Evolutionary conservation across 202 grass and related monocot genomes (phyloP), one percentile per base, ranked within the genome.

Genomic region (Zoysia matrella): DNA sequence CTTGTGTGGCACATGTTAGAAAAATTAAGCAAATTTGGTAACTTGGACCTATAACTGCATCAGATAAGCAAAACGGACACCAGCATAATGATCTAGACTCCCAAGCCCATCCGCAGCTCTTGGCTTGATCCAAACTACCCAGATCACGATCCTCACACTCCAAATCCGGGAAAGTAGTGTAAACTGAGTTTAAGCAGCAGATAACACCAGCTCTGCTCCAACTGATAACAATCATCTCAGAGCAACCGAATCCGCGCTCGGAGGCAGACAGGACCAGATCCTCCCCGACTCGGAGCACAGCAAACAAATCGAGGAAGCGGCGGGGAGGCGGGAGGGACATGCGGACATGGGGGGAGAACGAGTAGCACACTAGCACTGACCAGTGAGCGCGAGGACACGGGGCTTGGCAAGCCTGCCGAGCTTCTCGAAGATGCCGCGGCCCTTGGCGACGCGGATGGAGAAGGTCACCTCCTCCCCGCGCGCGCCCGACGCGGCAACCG

Each of bases 351-450:
- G 30, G 30, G 30, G 30, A 36, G 30, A 36, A 36, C 30, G 30
- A 36, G 39, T 7, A 39, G 43, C 18, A 57, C 83, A 36, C 30
- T 36, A 36, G 30, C 30, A 36, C 30, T 11, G 82, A 99, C 96
- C 58, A 13, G 93, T 96, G 55, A 99, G 87, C 11, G 89, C 91
- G 62, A 99, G 91, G 69, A 99, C 96, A 66, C 96, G 90, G 72
- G 96, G 96, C 82, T 93, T 96, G 70, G 96, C 91, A 62, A 99
- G 81, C 51, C 93, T 84, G 46, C 96, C 96, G 9, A 96, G 91
- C 91, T 99, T 99, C 87, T 99, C 96, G 80, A 99, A 96, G 89
- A 99, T 92, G 80, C 96, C 87, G 48, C 89, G 91, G 47, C 96
- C 96, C 90, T 99, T 94, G 67, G 93, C 93, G 55, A 95, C 93